These are phyloP conservation scores for Mortierella sp. DNA, from an alignment of 371 early-diverging fungal species.

Conservation along the genomic window DNA sequence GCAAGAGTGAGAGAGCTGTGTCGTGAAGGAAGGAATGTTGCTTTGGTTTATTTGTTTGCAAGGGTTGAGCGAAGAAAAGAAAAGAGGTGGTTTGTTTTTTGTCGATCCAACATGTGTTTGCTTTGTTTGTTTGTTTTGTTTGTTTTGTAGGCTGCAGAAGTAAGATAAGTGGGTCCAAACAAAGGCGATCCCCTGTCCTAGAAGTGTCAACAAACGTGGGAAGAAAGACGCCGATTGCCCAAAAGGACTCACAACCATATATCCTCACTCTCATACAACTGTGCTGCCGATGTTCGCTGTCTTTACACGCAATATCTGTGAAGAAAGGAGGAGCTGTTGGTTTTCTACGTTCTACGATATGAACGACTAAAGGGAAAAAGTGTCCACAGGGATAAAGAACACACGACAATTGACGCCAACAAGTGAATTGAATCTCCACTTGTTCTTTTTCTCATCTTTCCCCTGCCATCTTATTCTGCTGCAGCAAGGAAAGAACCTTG, in stretches of 20 bases:
- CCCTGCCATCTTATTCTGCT: neutral
- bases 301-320: neutral
- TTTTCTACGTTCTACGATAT: neutral
- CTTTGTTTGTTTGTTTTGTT: neutral
- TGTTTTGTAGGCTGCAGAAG: neutral
- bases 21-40: neutral
- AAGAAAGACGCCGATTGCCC: neutral
- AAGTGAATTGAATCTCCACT: constrained; percentile 3
- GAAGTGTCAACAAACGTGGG: constrained; percentile 8
- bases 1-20: neutral
- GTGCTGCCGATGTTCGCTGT: neutral
- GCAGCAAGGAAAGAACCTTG: neutral
- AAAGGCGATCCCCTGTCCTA: neutral
- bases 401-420: constrained; percentile 12
- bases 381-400: constrained; percentile 4
- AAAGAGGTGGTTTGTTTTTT: neutral
- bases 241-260: constrained; percentile 6
- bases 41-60: neutral
- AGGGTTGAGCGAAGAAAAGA: constrained; percentile 1
- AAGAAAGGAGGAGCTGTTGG: neutral
- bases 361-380: neutral
- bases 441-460: neutral
- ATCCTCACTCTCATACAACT: neutral
- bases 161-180: neutral
- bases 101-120: constrained; percentile 15